These are phyloP conservation scores for Candida andamanensis DNA, from an alignment of 805 yeast genomes.

Conservation along the genomic window DNA sequence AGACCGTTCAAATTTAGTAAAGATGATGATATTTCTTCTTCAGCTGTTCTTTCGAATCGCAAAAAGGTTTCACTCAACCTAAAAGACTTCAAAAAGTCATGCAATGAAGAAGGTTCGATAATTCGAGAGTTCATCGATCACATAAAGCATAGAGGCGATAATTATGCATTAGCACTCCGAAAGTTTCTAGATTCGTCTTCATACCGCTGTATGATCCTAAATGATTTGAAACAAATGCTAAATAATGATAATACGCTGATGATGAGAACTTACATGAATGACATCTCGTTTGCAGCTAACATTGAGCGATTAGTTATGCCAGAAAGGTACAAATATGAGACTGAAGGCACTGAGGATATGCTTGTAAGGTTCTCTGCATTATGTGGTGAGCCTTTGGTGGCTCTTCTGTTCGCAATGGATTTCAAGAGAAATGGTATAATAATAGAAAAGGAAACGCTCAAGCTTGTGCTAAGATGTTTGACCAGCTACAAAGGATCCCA, in stretches of 20 bases:
- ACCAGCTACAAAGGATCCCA: slow-evolving; percentile 7
- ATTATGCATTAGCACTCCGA: too few species aligned
- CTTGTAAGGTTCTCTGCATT: slow-evolving; percentile 14
- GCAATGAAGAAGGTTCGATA: too few species aligned
- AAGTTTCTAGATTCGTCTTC: too few species aligned
- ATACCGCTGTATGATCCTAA: slow-evolving; percentile 15
- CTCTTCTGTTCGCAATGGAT: slow-evolving; percentile 15
- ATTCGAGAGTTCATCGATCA: too few species aligned
- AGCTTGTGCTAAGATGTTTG: slow-evolving; percentile 10
- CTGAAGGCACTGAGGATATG: too few species aligned
- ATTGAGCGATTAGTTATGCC: not conserved
- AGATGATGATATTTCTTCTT: too few species aligned
- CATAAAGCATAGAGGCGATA: too few species aligned
- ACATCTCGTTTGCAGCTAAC: not conserved
- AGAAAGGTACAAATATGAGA: not conserved
- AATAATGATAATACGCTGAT: slow-evolving; percentile 4
- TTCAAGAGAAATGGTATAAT: slow-evolving; percentile 3
- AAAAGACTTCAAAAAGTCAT: not conserved
- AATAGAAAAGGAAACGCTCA: slow-evolving; percentile 2
- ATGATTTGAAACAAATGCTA: slow-evolving; percentile 13
- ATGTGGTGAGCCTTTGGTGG: slow-evolving; percentile 20
- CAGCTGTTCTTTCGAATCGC: too few species aligned
- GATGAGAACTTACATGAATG: not conserved
- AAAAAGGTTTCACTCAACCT: too few species aligned
- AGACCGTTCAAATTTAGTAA: too few species aligned